Evolutionary conservation across 129 eudicot species (phyloP).

Genomic region (Flaveria sonorensis): DNA sequence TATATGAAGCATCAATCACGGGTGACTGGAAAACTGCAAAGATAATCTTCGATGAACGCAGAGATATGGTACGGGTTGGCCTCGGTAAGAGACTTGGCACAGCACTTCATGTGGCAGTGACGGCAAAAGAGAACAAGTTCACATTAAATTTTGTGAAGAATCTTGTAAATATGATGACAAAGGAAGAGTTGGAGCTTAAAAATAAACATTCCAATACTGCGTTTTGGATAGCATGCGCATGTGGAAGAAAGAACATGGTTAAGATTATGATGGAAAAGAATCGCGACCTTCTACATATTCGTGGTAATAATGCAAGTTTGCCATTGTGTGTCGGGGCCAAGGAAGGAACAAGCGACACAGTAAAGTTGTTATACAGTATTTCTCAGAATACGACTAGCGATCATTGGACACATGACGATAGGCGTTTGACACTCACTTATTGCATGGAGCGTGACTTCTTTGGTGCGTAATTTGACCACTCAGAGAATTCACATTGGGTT

Average conservation of each 20-base stretch:
- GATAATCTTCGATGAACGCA: slow-evolving; percentile 7
- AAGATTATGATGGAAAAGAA: slow-evolving; percentile 31
- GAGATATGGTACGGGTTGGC: slow-evolving; percentile 3
- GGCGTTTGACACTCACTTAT: slow-evolving; percentile 10
- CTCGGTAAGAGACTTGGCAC: slow-evolving; percentile 23
- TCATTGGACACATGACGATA: slow-evolving; percentile 22
- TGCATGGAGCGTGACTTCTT: slow-evolving; percentile 29
- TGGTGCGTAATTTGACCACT: slow-evolving; percentile 21
- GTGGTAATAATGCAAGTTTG: slow-evolving; percentile 10
- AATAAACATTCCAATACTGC: slow-evolving; percentile 32
- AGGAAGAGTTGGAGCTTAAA: slow-evolving; percentile 22
- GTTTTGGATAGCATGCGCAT: slow-evolving; percentile 42
- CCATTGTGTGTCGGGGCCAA: slow-evolving; percentile 40
- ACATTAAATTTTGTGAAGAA: slow-evolving; percentile 33
- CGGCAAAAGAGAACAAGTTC: slow-evolving; percentile 14
- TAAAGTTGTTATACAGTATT: slow-evolving; percentile 25
- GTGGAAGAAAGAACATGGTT: slow-evolving; percentile 32
- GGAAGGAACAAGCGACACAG: slow-evolving; percentile 23
- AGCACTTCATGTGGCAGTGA: slow-evolving; percentile 2
- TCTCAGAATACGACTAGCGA: slow-evolving; percentile 4
- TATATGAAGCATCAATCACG: slow-evolving; percentile 12
- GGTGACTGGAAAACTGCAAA: slow-evolving; percentile 17
- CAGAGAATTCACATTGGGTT: too few species aligned
- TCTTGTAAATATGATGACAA: slow-evolving; percentile 25
- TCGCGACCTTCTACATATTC: slow-evolving; percentile 4